Base-by-base conservation (phyloP, 148 eudicot genomes). In the Rheum nobile region DNA sequence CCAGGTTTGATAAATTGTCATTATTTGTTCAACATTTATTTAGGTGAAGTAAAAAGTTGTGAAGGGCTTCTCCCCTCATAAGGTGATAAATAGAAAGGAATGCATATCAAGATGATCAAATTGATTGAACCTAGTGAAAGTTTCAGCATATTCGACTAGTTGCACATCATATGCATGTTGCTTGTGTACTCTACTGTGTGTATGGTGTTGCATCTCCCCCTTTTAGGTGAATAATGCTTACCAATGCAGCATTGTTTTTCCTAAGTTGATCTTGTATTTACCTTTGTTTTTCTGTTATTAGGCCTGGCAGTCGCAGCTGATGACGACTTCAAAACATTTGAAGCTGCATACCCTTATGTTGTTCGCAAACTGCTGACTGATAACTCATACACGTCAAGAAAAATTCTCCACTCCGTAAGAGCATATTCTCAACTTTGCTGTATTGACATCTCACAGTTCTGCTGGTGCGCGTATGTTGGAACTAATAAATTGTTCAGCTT, bases 341-440 rank as follows among this genome's bases (percentile, higher is more conserved):
- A 96, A 82, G 93, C 96, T 84, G 97, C 99, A 75, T 90, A 87
- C 79, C 99, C 96, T 0, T 91, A 85, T 78, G 97, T 96, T 81
- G 92, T 96, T 74, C 92, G 86, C 42, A 96, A 96, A 79, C 89
- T 96, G 80, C 90, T 96, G 37, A 88, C 91, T 73, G 99, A 96
- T 79, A 90, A 96, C 79, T 90, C 99, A 67, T 82, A 83, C 71
- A 87, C 88, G 31, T 83, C 90, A 52, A 90, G 89, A 85, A 88
- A 77, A 81, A 92, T 92, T 77, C 80, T 96, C 38, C 86, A 88
- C 74, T 89, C 96, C 79, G 99, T 95, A 86, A 84, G 87, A 52
- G 44, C 3, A 57, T 28, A 37, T 69, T 22, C 34, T 74, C 11
- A 19, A 32, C 12, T 38, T 39, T 6, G 35, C 28, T 4, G 47